phyloP scores from a whole-genome alignment of 148 eudicot genomes.

The Amaranthus cruentus region DNA sequence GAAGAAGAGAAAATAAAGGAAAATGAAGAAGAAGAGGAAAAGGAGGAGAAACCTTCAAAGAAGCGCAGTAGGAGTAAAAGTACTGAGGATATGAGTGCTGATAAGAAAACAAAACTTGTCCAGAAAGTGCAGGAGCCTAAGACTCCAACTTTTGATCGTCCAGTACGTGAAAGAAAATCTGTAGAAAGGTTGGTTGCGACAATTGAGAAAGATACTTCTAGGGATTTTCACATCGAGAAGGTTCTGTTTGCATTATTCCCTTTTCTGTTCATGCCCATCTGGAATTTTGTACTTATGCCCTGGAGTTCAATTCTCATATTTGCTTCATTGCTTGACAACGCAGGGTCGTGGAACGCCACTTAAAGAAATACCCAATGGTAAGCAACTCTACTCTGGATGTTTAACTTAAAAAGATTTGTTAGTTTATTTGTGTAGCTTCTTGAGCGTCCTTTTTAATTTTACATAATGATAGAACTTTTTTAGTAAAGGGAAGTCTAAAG shows the following conservation, averaged over 20 bases:
- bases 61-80: constrained; percentile 32
- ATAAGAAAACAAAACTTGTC: constrained; percentile 26
- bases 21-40: constrained; percentile 25
- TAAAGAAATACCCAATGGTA: constrained; percentile 96
- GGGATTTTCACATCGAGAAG: constrained; percentile 60
- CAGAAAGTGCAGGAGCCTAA: constrained; percentile 52
- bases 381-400: background rate
- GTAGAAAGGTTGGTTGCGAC: constrained; percentile 91
- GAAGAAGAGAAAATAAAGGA: constrained; percentile 19
- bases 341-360: constrained; percentile 90
- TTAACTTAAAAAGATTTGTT: background rate
- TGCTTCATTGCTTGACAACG: constrained; percentile 25
- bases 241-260: constrained; percentile 6
- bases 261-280: background rate
- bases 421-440: background rate
- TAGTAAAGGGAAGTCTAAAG: background rate
- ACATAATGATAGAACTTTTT: background rate
- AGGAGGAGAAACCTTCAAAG: constrained; percentile 20
- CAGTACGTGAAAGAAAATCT: constrained; percentile 86
- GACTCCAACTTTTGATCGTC: constrained; percentile 71
- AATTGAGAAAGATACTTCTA: constrained; percentile 61
- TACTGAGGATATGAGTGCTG: constrained; percentile 20
- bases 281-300: background rate
- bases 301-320: constrained; percentile 11
- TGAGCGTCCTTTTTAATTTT: background rate